Evolutionary conservation across 306 rosid species (phyloP), one percentile per base, ranked within the genome.

Genomic region (Sicyos baderoa): DNA sequence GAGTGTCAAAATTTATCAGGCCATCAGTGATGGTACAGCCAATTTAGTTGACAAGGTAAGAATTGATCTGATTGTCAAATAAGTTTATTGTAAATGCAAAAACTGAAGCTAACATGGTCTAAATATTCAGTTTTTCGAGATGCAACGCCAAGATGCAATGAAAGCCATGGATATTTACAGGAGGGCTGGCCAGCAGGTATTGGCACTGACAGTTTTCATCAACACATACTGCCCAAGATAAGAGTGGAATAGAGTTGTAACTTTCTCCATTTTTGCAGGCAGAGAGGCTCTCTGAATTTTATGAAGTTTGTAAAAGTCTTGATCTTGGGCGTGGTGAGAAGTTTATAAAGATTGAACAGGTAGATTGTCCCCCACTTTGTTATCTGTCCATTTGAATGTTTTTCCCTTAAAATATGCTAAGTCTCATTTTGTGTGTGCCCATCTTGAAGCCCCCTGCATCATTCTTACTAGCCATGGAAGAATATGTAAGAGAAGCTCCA

Each of bases 401-500:
- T 22, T 25, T 53, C 40, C 40, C 37, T 37, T 16, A 25, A 50
- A 48, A 12, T 35, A 55, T 22, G 21, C 72, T 70, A 55, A 75
- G 63, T 79, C 78, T 68, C 72, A 65, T 73, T 40, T 76, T 32
- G 56, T 47, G 42, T 22, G 74, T 83, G 44, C 35, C 79, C 59
- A 45, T 75, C 19, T 75, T 84, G 83, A 58, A 94, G 99, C 92
- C 97, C 65, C 99, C 97, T 27, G 82, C 89, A 23, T 94, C 99
- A 42, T 94, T 94, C 83, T 82, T 94, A 75, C 99, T 90, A 88
- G 84, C 99, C 79, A 94, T 94, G 99, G 97, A 94, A 80, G 99
- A 94, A 77, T 94, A 94, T 37, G 90, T 90, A 73, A 85, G 72
- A 85, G 97, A 90, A 48, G 99, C 96, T 78, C 97, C 99, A 25